Percentiles rank a stretch among this genome's conserved stretches.
These are phyloP conservation scores for Fusarium continuum DNA, from an alignment of 2,329 filamentous ascomycete genomes.

Conservation along the genomic window DNA sequence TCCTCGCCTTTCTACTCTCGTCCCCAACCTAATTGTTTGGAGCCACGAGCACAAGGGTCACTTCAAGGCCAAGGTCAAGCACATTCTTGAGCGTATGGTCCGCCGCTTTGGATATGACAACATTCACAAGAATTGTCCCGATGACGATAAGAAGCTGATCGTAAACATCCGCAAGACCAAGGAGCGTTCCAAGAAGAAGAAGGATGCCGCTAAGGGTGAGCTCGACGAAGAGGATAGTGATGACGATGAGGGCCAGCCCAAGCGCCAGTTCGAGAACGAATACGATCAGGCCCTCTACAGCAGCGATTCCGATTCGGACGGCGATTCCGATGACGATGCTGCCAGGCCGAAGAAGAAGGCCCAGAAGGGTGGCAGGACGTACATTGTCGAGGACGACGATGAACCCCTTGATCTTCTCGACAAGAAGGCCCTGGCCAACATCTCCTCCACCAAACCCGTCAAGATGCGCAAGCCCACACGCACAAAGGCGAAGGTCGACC, in stretches of 20 bases:
- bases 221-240: conserved; percentile 66
- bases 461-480: conserved; percentile 66
- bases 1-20: conserved; percentile 77
- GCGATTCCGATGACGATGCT: conserved; percentile 66
- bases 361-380: conserved; percentile 74
- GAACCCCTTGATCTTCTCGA: conserved; percentile 95
- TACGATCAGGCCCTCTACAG: conserved; percentile 97
- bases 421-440: conserved; percentile 87
- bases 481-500: conserved; percentile 73
- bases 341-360: conserved; percentile 58
- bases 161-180: conserved; percentile 95
- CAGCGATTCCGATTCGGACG: conserved; percentile 68
- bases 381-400: conserved; percentile 93
- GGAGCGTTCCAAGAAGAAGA: conserved; percentile 90
- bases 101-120: conserved; percentile 86
- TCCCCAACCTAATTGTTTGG: conserved; percentile 95
- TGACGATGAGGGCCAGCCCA: conserved; percentile 57
- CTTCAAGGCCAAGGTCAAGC: conserved; percentile 97
- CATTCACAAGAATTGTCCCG: conserved; percentile 83
- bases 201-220: conserved; percentile 70
- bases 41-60: conserved; percentile 98
- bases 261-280: conserved; percentile 83
- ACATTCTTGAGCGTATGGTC: conserved; percentile 94
- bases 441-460: conserved; percentile 87
- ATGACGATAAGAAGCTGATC: conserved; percentile 88